phyloP scores from a whole-genome alignment of 257 asterid genomes.

The Plantago major region DNA sequence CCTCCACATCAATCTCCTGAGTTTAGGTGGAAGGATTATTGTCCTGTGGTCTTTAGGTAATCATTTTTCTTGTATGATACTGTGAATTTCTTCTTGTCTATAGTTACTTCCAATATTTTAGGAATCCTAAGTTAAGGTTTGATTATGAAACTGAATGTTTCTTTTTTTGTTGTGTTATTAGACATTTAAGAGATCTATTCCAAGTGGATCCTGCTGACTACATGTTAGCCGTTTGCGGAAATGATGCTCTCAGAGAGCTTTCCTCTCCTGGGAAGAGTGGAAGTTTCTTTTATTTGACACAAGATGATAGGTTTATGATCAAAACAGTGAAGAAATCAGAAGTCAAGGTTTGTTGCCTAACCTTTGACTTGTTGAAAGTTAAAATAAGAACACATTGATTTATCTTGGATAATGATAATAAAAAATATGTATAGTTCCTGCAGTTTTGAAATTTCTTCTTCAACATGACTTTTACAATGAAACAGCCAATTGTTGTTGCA shows the following conservation, averaged over 20 bases:
- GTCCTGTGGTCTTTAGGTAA: slow-evolving; percentile 70
- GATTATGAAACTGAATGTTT: slow-evolving; percentile 16
- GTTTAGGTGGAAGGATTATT: slow-evolving; percentile 78
- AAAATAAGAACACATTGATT: not conserved
- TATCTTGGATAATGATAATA: not conserved
- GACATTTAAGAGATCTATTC: slow-evolving; percentile 57
- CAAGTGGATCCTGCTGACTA: slow-evolving; percentile 71
- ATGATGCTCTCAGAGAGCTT: slow-evolving; percentile 59
- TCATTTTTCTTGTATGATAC: not conserved
- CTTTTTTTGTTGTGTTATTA: slow-evolving; percentile 21
- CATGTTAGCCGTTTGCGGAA: slow-evolving; percentile 65
- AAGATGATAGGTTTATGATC: slow-evolving; percentile 65
- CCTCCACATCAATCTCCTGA: slow-evolving; percentile 67
- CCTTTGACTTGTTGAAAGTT: slow-evolving; percentile 21
- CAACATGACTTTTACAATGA: not conserved
- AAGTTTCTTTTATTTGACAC: slow-evolving; percentile 62
- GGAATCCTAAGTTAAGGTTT: not conserved
- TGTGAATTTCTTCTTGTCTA: too few relatives aligned
- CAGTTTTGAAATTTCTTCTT: slow-evolving; percentile 16
- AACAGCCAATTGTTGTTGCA: slow-evolving; percentile 5
- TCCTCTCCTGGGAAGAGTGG: slow-evolving; percentile 77
- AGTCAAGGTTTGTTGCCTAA: slow-evolving; percentile 49
- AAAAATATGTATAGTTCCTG: not conserved
- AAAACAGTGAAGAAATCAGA: slow-evolving; percentile 68
- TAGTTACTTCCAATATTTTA: not conserved